A percentile compares a stretch with the other conserved stretches of the same genome.
Conservation (phyloP, 306 rosid genomes). For the Fagus crenata region DNA sequence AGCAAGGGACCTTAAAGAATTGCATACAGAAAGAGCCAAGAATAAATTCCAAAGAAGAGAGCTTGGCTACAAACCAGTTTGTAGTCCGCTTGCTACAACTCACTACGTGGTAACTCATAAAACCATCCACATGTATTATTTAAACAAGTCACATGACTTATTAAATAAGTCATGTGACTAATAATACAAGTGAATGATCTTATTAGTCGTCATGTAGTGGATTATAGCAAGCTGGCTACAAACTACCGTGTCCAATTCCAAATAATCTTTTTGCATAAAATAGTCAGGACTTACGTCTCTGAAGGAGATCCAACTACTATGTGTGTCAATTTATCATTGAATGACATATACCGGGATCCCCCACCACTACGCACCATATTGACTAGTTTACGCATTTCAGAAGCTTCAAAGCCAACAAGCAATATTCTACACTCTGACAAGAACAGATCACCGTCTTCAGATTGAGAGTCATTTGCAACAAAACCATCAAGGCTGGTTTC, state of each 20-base stretch:
- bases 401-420: slow-evolving; percentile 78
- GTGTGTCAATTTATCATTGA: slow-evolving; percentile 83
- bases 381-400: slow-evolving; percentile 80
- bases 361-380: slow-evolving; percentile 90
- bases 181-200: too few relatives aligned
- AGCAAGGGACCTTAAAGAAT: slow-evolving; percentile 17
- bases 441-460: slow-evolving; percentile 79
- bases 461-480: slow-evolving; percentile 80
- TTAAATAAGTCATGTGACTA: too few relatives aligned
- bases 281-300: slow-evolving; percentile 57
- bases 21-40: neutral
- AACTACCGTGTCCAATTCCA: neutral
- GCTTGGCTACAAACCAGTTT: too few relatives aligned
- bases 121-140: too few relatives aligned
- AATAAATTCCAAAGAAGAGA: slow-evolving; percentile 5
- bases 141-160: too few relatives aligned
- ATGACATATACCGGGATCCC: slow-evolving; percentile 73
- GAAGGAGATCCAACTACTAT: slow-evolving; percentile 79
- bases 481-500: slow-evolving; percentile 52
- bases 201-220: too few relatives aligned
- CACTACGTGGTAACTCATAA: too few relatives aligned
- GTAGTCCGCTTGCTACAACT: too few relatives aligned
- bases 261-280: slow-evolving; percentile 13
- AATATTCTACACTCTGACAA: slow-evolving; percentile 84
- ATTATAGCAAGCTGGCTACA: too few relatives aligned